Conservation (phyloP, 495 filamentous ascomycete species). For the Saxispiralis lemnorum region DNA sequence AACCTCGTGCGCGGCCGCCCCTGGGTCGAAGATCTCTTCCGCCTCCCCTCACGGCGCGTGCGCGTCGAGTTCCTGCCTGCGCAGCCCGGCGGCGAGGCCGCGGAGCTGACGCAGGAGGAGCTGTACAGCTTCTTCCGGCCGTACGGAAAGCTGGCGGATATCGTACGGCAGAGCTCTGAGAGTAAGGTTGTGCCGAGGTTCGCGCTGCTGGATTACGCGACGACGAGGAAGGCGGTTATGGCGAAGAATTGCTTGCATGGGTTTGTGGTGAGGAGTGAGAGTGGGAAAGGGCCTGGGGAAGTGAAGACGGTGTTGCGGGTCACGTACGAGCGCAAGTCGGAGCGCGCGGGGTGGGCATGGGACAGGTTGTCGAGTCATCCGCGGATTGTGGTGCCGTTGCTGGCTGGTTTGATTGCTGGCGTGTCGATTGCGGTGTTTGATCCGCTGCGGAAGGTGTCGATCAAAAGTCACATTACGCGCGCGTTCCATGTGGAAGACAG, state of each 20-base stretch:
- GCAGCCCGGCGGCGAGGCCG: constrained; percentile 42
- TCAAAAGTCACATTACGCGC: constrained; percentile 70
- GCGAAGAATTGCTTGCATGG: constrained; percentile 90
- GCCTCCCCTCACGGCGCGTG: constrained; percentile 56
- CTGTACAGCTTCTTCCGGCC: constrained; percentile 74
- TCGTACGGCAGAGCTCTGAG: constrained; percentile 57
- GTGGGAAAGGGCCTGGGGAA: constrained; percentile 38
- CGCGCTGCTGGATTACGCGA: constrained; percentile 58
- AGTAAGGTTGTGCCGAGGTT: constrained; percentile 68
- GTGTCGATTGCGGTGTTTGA: constrained; percentile 86
- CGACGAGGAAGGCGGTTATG: constrained; percentile 56
- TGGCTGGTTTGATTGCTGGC: constrained; percentile 65
- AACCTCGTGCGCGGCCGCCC: constrained; percentile 64
- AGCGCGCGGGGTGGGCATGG: constrained; percentile 57
- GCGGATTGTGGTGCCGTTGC: constrained; percentile 61
- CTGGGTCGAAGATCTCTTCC: constrained; percentile 85
- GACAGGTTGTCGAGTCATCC: constrained; percentile 87
- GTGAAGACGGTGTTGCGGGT: constrained; percentile 53
- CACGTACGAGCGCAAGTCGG: constrained; percentile 53
- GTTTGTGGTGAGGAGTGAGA: constrained; percentile 44
- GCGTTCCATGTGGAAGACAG: constrained; percentile 56
- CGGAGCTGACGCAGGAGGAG: constrained; percentile 69
- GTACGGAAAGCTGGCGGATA: constrained; percentile 77
- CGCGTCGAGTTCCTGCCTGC: constrained; percentile 68
- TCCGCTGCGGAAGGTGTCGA: constrained; percentile 71